A percentile compares a stretch with the other conserved stretches of the same genome.
Conservation (phyloP, 2,329 filamentous ascomycete genomes). For the Pseudocercospora eumusae region DNA sequence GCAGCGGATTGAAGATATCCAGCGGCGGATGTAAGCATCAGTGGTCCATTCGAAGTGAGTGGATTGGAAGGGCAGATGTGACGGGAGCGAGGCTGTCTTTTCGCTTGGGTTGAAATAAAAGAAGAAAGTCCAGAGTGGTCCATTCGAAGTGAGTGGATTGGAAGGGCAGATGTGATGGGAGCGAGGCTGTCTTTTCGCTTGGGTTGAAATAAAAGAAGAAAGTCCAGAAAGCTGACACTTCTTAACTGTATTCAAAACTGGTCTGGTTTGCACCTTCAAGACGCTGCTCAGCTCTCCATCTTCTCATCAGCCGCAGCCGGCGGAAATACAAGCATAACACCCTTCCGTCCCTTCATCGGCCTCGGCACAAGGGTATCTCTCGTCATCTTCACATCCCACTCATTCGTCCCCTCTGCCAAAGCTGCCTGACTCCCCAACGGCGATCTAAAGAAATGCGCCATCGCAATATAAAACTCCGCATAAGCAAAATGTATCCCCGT, state of each 20-base stretch:
- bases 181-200: not conserved
- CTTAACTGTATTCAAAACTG: not conserved
- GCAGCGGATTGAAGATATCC: not conserved
- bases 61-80: no score
- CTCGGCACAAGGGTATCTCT: constrained; percentile 1
- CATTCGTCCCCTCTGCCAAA: not conserved
- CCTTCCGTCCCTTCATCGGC: not conserved
- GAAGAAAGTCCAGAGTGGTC: not conserved
- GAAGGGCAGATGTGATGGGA: no score
- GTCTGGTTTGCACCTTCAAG: not conserved
- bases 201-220: no score
- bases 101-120: not conserved
- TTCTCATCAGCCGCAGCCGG: not conserved
- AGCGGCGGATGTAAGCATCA: not conserved
- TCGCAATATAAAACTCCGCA: constrained; percentile 16
- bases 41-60: not conserved
- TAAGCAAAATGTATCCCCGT: constrained; percentile 22
- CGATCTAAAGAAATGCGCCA: constrained; percentile 19
- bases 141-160: no score
- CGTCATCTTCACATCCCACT: not conserved
- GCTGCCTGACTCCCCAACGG: constrained; percentile 7
- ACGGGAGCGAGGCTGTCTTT: not conserved
- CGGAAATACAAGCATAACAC: not conserved
- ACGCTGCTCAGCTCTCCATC: not conserved
- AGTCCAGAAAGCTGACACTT: not conserved